These are phyloP conservation scores for Betula pendula DNA, from an alignment of 306 rosid species.

Conservation along the genomic window DNA sequence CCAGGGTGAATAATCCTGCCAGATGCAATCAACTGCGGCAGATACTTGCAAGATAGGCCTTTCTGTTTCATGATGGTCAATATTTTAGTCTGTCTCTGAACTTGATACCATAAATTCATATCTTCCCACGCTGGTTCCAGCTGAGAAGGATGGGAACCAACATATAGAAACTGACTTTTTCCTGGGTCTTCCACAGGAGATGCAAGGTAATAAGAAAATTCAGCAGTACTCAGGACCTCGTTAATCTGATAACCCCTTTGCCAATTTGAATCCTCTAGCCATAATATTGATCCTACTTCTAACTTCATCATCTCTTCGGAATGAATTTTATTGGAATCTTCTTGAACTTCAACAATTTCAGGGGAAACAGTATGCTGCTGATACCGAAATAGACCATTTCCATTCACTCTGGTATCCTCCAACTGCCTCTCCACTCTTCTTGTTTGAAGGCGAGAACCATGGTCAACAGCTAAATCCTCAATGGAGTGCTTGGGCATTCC, in stretches of 20 bases:
- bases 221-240: constrained; percentile 52
- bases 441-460: constrained; percentile 90
- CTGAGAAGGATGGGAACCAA: constrained; percentile 88
- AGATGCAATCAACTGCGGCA: constrained; percentile 83
- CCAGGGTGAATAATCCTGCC: constrained; percentile 98
- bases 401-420: constrained; percentile 65
- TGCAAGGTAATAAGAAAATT: constrained; percentile 67
- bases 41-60: constrained; percentile 78
- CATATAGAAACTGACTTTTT: constrained; percentile 65
- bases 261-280: constrained; percentile 90
- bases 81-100: constrained; percentile 95
- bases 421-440: constrained; percentile 87
- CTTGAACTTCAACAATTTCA: constrained; percentile 93
- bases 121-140: constrained; percentile 99
- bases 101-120: constrained; percentile 97
- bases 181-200: constrained; percentile 83
- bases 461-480: constrained; percentile 97
- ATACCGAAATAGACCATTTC: constrained; percentile 65
- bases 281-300: constrained; percentile 75
- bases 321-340: constrained; percentile 58
- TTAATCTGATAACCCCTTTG: constrained; percentile 84
- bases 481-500: constrained; percentile 87
- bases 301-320: constrained; percentile 72
- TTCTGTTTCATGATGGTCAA: constrained; percentile 86
- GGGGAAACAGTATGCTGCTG: constrained; percentile 78